Evolutionary conservation across 75 land plant genomes (phyloP).

Genomic region (Selaginella tamariscina): DNA sequence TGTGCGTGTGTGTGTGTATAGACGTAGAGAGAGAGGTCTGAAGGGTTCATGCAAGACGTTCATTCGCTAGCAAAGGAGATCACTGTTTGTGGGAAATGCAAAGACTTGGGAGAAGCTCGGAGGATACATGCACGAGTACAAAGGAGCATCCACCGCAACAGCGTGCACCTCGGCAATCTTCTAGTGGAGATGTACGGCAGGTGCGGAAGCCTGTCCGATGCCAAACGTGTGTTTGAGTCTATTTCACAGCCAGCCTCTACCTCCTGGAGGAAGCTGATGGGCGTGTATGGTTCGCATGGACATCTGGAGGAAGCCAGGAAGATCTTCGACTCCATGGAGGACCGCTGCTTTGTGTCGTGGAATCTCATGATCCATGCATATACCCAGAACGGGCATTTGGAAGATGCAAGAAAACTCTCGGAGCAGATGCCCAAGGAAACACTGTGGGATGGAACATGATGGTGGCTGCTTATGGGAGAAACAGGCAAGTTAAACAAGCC

Average conservation of each 20-base stretch:
- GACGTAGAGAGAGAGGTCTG: too few relatives aligned
- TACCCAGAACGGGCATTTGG: background rate
- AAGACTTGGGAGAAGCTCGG: background rate
- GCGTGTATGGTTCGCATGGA: background rate
- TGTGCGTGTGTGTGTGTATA: too few relatives aligned
- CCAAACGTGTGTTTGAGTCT: background rate
- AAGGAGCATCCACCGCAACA: background rate
- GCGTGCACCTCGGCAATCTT: background rate
- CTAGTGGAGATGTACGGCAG: background rate
- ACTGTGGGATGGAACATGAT: background rate
- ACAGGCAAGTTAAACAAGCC: background rate
- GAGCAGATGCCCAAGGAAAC: background rate
- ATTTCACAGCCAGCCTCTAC: background rate
- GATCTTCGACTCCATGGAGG: background rate
- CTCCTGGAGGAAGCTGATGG: background rate
- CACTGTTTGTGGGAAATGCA: background rate
- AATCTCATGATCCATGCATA: background rate
- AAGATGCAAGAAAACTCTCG: background rate
- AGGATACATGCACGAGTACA: background rate
- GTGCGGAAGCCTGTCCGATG: background rate
- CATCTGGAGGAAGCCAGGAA: slow-evolving; percentile 5
- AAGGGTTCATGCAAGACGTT: too few relatives aligned
- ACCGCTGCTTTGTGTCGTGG: background rate
- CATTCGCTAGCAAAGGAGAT: background rate
- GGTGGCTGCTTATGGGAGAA: slow-evolving; percentile 1